Conservation (phyloP, 1,284 basidiomycete species). For the Austropuccinia psidii region DNA sequence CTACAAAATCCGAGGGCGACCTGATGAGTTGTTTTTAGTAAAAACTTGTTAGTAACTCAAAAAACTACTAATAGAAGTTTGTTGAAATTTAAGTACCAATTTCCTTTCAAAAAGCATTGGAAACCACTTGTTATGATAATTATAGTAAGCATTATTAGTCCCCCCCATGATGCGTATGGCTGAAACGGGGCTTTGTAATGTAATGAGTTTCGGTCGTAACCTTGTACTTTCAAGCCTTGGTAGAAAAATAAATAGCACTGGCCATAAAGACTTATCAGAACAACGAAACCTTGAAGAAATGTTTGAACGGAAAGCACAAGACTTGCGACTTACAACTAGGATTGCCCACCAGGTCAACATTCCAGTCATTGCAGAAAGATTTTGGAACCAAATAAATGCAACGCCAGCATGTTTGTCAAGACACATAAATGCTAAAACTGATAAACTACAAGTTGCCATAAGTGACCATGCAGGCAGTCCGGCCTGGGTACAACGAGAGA, state of each 20-base stretch:
- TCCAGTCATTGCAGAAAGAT: constrained; percentile 50
- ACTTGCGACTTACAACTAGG: constrained; percentile 40
- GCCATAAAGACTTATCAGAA: constrained; percentile 54
- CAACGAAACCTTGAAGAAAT: constrained; percentile 29
- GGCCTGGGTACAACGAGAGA: constrained; percentile 59
- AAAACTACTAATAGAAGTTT: constrained; percentile 36
- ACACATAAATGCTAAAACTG: constrained; percentile 65
- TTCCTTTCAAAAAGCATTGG: constrained; percentile 58
- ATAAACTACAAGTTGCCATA: constrained; percentile 61
- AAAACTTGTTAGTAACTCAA: constrained; percentile 40
- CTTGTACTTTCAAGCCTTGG: constrained; percentile 57
- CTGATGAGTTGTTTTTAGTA: neutral
- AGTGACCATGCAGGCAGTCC: constrained; percentile 72
- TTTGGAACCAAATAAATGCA: constrained; percentile 70
- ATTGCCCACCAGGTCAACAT: constrained; percentile 37
- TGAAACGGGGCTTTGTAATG: constrained; percentile 53
- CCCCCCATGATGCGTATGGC: constrained; percentile 62
- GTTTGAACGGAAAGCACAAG: neutral
- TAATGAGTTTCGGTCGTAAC: constrained; percentile 54
- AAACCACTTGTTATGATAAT: constrained; percentile 60
- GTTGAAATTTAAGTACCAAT: constrained; percentile 58
- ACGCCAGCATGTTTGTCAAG: constrained; percentile 56
- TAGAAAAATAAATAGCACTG: constrained; percentile 65
- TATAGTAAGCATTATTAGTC: constrained; percentile 53
- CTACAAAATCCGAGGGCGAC: constrained; percentile 50